Base-by-base conservation (phyloP, 129 eudicot species). In the Solidago caesia region DNA sequence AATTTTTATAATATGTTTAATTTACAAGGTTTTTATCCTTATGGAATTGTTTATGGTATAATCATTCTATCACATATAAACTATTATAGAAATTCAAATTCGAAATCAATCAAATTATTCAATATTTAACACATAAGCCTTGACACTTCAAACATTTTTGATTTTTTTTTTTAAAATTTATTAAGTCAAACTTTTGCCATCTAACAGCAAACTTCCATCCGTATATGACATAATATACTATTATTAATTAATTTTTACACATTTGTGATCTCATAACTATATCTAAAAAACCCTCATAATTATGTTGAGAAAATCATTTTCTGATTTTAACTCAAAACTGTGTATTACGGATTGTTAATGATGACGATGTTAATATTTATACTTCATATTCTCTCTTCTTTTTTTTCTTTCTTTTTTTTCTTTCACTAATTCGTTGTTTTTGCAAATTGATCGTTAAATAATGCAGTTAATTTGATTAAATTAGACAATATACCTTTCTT, bases 21-120 rank as follows among this genome's bases (percentile, higher is more conserved):
- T 44, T 79, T n/a, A 44, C 6, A 65, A 26, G 65, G 29, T 63
- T 26, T 77, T 25, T 8, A 64, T 43, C 49, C 59, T 52, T n/a
- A 41, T 44, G n/a, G 44, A 2, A 26, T 63, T 51, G 15, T 71
- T 62, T 43, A 51, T 21, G 62, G 11, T 58, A 62, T 66, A 62
- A 78, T 65, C 48, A 71, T 63, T 71, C 57, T 56, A 77, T 61
- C 39, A 33, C 39, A 33, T 33, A 33, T 33, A 33, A 33, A 33
- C 39, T 33, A 33, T 33, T 33, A 33, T 3, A 33, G 39, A 33
- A 44, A 47, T 45, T 52, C 45, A 14, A 67, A 29, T 10, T 14
- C 5, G 44, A 44, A 44, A 26, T 16, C 5, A 57, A 11, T 14
- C 14, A 5, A 6, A n/a, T 44, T 3, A 41, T 56, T 72, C 8